These are phyloP conservation scores for Liriodendron chinense DNA, from an alignment of 164 flowering plant genomes.

Conservation along the genomic window DNA sequence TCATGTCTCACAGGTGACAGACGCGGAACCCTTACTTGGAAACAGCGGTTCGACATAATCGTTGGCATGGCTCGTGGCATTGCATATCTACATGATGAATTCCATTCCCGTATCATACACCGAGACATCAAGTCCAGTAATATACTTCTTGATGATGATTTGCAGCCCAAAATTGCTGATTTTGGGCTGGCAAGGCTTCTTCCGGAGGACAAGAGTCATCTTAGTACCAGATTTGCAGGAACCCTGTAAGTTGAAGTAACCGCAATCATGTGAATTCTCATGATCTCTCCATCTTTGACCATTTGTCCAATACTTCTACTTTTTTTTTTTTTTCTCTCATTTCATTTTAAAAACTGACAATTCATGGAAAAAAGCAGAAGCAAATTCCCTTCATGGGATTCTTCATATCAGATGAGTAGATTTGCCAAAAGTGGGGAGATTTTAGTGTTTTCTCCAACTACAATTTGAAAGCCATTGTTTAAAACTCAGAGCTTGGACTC, in stretches of 20 bases:
- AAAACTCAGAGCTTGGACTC: too few species aligned
- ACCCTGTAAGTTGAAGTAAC: slow-evolving; percentile 48
- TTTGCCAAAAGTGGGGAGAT: too few species aligned
- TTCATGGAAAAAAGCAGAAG: too few species aligned
- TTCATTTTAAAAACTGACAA: too few species aligned
- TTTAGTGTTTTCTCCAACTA: too few species aligned
- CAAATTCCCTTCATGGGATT: too few species aligned
- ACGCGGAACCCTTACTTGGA: slow-evolving; percentile 46
- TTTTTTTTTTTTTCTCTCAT: too few species aligned
- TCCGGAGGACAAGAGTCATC: slow-evolving; percentile 52
- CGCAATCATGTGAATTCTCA: background rate
- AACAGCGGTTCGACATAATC: slow-evolving; percentile 45
- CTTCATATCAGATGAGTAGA: too few species aligned
- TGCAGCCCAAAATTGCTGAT: slow-evolving; percentile 59
- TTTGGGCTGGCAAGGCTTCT: slow-evolving; percentile 63
- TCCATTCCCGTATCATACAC: slow-evolving; percentile 50
- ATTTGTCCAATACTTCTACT: background rate
- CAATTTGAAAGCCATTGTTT: too few species aligned
- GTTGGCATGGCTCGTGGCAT: slow-evolving; percentile 54
- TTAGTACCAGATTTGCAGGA: slow-evolving; percentile 59
- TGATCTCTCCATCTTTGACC: background rate
- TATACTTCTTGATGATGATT: slow-evolving; percentile 47
- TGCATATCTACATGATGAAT: slow-evolving; percentile 56
- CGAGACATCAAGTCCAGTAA: slow-evolving; percentile 58
- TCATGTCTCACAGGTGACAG: slow-evolving; percentile 33